These are phyloP conservation scores for Nakazawaea anatomiae DNA, from an alignment of 805 yeast species.

Conservation along the genomic window DNA sequence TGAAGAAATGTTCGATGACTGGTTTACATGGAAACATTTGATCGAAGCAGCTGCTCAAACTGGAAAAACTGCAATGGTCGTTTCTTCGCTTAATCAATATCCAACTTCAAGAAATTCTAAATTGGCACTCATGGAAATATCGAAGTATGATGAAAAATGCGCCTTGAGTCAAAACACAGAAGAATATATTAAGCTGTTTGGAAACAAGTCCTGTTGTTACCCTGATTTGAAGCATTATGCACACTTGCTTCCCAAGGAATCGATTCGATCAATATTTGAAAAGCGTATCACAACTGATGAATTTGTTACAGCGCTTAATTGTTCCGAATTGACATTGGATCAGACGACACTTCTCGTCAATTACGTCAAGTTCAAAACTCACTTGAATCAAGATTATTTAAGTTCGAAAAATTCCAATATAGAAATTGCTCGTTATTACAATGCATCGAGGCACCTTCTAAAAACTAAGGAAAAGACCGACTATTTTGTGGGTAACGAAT, in stretches of 20 bases:
- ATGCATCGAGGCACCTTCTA: conserved; percentile 29
- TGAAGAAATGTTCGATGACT: conserved; percentile 60
- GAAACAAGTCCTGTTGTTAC: conserved; percentile 59
- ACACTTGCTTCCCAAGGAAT: neutral
- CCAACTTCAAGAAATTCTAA: conserved; percentile 47
- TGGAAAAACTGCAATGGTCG: conserved; percentile 26
- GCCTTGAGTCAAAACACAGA: conserved; percentile 19
- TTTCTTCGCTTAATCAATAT: conserved; percentile 22
- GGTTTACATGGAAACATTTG: conserved; percentile 61
- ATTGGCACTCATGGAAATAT: conserved; percentile 46
- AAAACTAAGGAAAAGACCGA: conserved; percentile 50
- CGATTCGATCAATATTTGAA: conserved; percentile 9
- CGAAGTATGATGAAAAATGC: conserved; percentile 16
- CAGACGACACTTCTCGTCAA: conserved; percentile 23
- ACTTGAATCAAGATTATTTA: conserved; percentile 19
- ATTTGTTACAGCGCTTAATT: conserved; percentile 7
- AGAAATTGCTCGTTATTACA: conserved; percentile 33
- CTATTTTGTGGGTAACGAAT: conserved; percentile 64
- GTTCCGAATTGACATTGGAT: conserved; percentile 14
- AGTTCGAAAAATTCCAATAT: conserved; percentile 18
- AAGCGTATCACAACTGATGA: conserved; percentile 9
- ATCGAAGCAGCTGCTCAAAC: conserved; percentile 38
- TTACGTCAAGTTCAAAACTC: conserved; percentile 38
- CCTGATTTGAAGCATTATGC: conserved; percentile 45
- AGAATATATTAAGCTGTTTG: conserved; percentile 39